Evolutionary conservation across 2,329 filamentous ascomycete genomes (phyloP).

Genomic region (Metarhizium guizhouense): DNA sequence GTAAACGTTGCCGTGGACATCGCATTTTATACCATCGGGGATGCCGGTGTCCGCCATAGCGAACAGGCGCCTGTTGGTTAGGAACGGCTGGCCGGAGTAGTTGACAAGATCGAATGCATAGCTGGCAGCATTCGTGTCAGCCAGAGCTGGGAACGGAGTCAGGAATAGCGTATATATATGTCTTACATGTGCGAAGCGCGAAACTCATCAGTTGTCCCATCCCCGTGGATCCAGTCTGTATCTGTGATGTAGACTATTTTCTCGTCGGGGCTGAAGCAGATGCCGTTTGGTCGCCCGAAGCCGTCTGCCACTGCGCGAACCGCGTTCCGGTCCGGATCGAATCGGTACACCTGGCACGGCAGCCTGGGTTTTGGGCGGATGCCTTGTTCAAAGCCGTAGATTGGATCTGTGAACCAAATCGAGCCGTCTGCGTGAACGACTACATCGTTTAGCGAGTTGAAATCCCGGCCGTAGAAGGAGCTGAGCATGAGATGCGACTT

Average conservation of each 20-base stretch:
- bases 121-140: constrained; percentile 8
- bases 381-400: constrained; percentile 38
- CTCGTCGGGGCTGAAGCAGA: constrained; percentile 36
- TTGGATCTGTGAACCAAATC: constrained; percentile 42
- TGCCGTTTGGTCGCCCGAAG: constrained; percentile 37
- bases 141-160: background rate
- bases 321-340: constrained; percentile 27
- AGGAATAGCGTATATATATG: background rate
- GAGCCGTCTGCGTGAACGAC: constrained; percentile 31
- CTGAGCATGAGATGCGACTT: constrained; percentile 20
- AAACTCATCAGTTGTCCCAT: constrained; percentile 20
- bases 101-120: constrained; percentile 26
- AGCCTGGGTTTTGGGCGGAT: constrained; percentile 33
- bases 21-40: constrained; percentile 39
- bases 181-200: constrained; percentile 18
- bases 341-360: constrained; percentile 40
- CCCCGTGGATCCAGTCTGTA: constrained; percentile 24
- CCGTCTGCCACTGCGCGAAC: constrained; percentile 37
- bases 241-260: constrained; percentile 36
- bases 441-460: constrained; percentile 42
- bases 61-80: constrained; percentile 40
- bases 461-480: constrained; percentile 33
- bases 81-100: constrained; percentile 23
- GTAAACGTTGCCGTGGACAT: constrained; percentile 38
- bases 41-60: constrained; percentile 37